A percentile compares a stretch with the other conserved stretches of the same genome.
These are phyloP conservation scores for Oxytropis ochrocephala DNA, from an alignment of 306 rosid genomes.

Conservation along the genomic window DNA sequence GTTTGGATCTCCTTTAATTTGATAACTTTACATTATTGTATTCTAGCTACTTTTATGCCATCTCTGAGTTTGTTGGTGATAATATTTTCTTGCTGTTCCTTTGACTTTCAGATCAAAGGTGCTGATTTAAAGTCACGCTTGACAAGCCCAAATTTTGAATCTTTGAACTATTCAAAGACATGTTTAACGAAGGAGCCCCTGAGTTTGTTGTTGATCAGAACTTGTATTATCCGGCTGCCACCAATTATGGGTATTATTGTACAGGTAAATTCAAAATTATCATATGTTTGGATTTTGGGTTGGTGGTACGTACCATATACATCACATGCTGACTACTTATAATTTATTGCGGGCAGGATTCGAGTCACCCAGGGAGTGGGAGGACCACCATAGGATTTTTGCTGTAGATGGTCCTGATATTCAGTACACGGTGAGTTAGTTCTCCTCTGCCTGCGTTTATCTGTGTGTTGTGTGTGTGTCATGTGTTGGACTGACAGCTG, in stretches of 20 bases:
- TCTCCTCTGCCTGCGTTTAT: not conserved
- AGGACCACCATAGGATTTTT: slow-evolving; percentile 85
- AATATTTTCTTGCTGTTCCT: not conserved
- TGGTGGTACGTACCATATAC: slow-evolving; percentile 12
- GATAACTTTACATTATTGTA: not conserved
- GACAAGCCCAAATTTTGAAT: slow-evolving; percentile 42
- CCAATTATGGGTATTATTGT: slow-evolving; percentile 85
- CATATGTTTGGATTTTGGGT: not conserved
- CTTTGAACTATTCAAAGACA: slow-evolving; percentile 49
- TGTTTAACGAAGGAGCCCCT: slow-evolving; percentile 83
- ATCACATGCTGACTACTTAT: not conserved
- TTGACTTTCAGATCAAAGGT: slow-evolving; percentile 52
- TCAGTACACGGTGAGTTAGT: slow-evolving; percentile 62
- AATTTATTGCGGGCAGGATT: slow-evolving; percentile 46
- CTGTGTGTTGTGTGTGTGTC: not conserved
- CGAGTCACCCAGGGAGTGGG: slow-evolving; percentile 92
- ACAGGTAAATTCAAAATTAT: slow-evolving; percentile 46
- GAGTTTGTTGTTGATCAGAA: slow-evolving; percentile 86
- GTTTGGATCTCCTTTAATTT: not conserved
- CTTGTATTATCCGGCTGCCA: slow-evolving; percentile 73
- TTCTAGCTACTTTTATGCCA: not conserved
- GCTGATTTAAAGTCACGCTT: slow-evolving; percentile 43
- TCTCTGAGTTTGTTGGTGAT: not conserved
- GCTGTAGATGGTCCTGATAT: slow-evolving; percentile 80
- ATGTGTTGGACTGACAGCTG: not conserved